Evolutionary conservation across 179 eudicot species (phyloP), one percentile per base, ranked within the genome.

Genomic region (Amaranthus tricolor): DNA sequence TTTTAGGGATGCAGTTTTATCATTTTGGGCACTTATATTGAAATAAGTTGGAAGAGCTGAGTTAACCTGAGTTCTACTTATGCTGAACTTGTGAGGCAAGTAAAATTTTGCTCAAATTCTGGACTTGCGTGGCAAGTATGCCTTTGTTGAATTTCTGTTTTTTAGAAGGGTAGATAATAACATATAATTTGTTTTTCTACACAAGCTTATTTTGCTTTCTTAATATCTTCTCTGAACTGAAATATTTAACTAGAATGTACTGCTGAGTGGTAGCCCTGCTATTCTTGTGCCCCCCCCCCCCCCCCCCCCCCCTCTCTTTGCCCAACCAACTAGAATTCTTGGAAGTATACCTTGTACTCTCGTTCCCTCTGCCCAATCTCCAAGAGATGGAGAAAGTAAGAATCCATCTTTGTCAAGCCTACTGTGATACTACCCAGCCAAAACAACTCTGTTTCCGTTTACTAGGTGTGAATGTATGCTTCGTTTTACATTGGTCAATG

Each of bases 1-100:
- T 14, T 8, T 24, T 43, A 58, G n/a, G n/a, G 58, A 13, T 50
- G n/a, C 49, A 49, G 15, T 50, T 67, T 51, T 49, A 21, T 24
- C 43, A 7, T 20, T 21, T 51, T 51, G 45, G 71, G 10, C 16
- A 20, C 45, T 12, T 68, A 11, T 67, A 2, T 13, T 14, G 45
- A 68, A 51, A 24, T 24, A 68, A 68, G 71, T 67, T 67, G 56
- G 44, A 19, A 20, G 45, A 49, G 57, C 44, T 49, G 58, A 24
- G 44, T 21, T 52, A 24, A 24, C 43, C 20, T 66, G 57, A 64
- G 48, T 66, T 4, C 8, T 11, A 62, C n/a, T 40, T 40, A 9
- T 14, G 19, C 54, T 66, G 40, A 47, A 62, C 4, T 62, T 31
- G 20, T 14, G 67, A 63, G 67, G 67, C 67, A 43, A 24, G 19